phyloP scores from a whole-genome alignment of 805 yeast genomes.

The Ogataea neopini region DNA sequence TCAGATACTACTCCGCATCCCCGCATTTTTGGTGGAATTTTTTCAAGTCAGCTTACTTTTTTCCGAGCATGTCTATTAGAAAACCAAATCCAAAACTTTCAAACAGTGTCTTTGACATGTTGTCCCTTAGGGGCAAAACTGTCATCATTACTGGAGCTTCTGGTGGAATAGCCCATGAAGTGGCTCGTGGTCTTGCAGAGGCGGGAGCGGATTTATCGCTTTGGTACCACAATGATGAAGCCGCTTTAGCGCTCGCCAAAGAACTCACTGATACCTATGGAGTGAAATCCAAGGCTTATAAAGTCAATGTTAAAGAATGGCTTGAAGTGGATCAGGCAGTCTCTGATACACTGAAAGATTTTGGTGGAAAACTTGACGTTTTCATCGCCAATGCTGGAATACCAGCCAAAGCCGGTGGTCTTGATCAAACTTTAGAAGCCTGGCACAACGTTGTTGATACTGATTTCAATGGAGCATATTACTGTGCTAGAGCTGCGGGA shows the following conservation, averaged over 20 bases:
- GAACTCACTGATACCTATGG: constrained; percentile 29
- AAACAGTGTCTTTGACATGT: constrained; percentile 28
- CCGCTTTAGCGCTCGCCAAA: constrained; percentile 10
- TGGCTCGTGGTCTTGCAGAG: constrained; percentile 52
- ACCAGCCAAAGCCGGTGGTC: constrained; percentile 34
- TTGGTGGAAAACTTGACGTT: constrained; percentile 40
- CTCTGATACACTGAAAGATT: constrained; percentile 32
- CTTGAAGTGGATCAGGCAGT: constrained; percentile 34
- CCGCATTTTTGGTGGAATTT: neutral
- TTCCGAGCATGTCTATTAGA: constrained; percentile 14
- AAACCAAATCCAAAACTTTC: constrained; percentile 16
- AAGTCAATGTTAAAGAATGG: constrained; percentile 36
- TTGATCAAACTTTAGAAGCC: constrained; percentile 29
- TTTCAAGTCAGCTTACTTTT: constrained; percentile 8
- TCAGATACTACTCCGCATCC: neutral
- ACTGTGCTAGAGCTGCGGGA: constrained; percentile 50
- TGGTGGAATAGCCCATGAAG: constrained; percentile 57
- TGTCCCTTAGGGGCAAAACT: constrained; percentile 42
- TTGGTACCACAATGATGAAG: constrained; percentile 33
- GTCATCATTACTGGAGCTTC: constrained; percentile 57
- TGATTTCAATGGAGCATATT: constrained; percentile 48
- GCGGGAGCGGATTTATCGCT: constrained; percentile 48
- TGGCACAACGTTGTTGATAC: constrained; percentile 45
- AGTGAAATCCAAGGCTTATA: constrained; percentile 24
- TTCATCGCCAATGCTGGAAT: constrained; percentile 47